Evolutionary conservation across 352 stramenopile genomes (phyloP).

Genomic region (Globisporangium echinulatum): DNA sequence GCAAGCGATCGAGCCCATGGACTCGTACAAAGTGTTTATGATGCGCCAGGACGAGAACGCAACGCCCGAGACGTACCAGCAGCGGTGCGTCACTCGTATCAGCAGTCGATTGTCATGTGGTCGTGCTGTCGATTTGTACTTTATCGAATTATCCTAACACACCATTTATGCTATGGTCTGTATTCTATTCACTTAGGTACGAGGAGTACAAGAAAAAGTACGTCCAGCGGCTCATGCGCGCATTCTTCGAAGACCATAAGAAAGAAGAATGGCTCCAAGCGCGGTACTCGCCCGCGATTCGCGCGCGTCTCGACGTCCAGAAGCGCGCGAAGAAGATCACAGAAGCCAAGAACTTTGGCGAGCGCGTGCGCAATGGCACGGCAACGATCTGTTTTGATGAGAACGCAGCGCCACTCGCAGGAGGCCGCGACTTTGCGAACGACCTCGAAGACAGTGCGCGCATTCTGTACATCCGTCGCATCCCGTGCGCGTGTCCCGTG

Average conservation of each 20-base stretch:
- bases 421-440: constrained; percentile 53
- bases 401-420: constrained; percentile 24
- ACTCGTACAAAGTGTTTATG: constrained; percentile 87
- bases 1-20: constrained; percentile 54
- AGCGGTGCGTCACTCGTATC: constrained; percentile 21
- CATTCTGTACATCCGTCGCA: constrained; percentile 73
- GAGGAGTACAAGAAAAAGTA: constrained; percentile 89
- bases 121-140: background rate
- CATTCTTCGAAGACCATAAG: constrained; percentile 86
- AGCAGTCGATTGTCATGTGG: background rate
- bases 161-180: background rate
- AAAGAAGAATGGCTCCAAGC: constrained; percentile 84
- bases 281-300: constrained; percentile 75
- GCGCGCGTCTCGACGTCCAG: constrained; percentile 51
- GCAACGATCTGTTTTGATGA: constrained; percentile 67
- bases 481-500: constrained; percentile 72
- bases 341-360: constrained; percentile 69
- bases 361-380: constrained; percentile 45
- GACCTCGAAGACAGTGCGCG: constrained; percentile 72
- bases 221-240: constrained; percentile 61
- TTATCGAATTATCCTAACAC: background rate
- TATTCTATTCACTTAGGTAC: constrained; percentile 24
- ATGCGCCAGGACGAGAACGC: constrained; percentile 82
- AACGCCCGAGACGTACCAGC: constrained; percentile 75
- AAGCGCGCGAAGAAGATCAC: constrained; percentile 64